Conservation (phyloP, 2,329 filamentous ascomycete species). For the Fusarium vanettenii region DNA sequence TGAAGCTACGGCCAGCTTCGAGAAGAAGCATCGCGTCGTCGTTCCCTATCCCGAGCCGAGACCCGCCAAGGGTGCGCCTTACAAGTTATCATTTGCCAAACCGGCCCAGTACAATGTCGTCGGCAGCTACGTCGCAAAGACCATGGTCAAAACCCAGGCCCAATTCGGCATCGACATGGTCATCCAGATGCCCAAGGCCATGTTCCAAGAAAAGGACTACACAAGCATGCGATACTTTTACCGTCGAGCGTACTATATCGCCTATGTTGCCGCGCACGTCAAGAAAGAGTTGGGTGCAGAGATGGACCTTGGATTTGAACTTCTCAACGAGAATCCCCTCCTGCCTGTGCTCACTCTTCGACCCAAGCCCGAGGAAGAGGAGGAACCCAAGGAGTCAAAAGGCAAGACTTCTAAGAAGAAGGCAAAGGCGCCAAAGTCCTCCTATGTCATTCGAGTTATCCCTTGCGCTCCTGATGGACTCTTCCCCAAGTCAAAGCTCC, state of each 20-base stretch:
- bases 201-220: conserved; percentile 96
- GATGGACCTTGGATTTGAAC: conserved; percentile 71
- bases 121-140: conserved; percentile 85
- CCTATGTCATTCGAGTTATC: conserved; percentile 78
- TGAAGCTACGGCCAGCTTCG: conserved; percentile 75
- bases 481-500: conserved; percentile 79
- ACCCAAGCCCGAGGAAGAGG: conserved; percentile 44
- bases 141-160: conserved; percentile 73
- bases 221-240: conserved; percentile 94
- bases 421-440: conserved; percentile 46
- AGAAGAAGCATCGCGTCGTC: conserved; percentile 74
- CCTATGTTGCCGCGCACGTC: conserved; percentile 80
- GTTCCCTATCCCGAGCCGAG: conserved; percentile 88
- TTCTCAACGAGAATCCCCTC: conserved; percentile 78
- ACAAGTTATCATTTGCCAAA: conserved; percentile 82
- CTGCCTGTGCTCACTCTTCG: conserved; percentile 73
- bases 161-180: conserved; percentile 80
- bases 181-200: conserved; percentile 80
- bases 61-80: conserved; percentile 80
- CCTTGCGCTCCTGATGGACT: conserved; percentile 76
- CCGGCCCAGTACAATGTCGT: conserved; percentile 86
- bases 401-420: conserved; percentile 41
- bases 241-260: conserved; percentile 91
- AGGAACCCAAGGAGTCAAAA: conserved; percentile 23
- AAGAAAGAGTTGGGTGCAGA: conserved; percentile 65